Evolutionary conservation across 768 basidiomycete species (phyloP), one percentile per base, ranked within the genome.

Genomic region (Hericium alpestre): DNA sequence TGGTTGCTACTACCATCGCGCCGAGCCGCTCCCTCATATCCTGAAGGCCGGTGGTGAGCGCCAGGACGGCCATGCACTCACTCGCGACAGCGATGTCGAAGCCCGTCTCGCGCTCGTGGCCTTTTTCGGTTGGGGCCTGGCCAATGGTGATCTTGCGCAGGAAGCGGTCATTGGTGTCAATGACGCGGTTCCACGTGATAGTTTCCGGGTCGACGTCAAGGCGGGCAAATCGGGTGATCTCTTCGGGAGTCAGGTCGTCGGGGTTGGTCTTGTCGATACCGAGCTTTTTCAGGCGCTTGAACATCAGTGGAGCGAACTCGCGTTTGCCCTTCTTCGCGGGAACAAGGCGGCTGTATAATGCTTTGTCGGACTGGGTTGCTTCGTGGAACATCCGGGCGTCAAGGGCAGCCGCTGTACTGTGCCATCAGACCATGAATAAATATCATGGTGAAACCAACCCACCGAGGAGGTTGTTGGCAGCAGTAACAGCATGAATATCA

Each of bases 341-440:
- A 39, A 94, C 93, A 23, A 99, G 80, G 38, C 96, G 92, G 65
- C 74, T 89, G 75, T 90, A 97, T 50, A 99, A 78, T 4, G 86
- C 92, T 80, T 54, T 97, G 75, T 99, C 93, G 54, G 86, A 81
- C 67, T 94, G 93, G 9, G 95, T 97, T 13, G 83, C 86, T 70
- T 99, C 95, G 65, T 99, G 95, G 82, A 97, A 95, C 72, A 96
- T 94, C 53, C 95, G 86, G 18, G 95, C 95, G 67, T 96, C 93
- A 56, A 99, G 76, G 53, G 95, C 96, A 58, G 96, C 95, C 61
- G 95, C 94, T 90, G 59, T 18, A 61, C 18, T 20, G 64, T 27
- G 55, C 41, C 13, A 15, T 25, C 10, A 38, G 38, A 49, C n/a
- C 1, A 3, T 32, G 64, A 61, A 60, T 64, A 3, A 27, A 18